Evolutionary conservation across 176 grass and related monocot genomes (phyloP), one percentile per base, ranked within the genome.

Genomic region (Tillandsia leiboldiana): DNA sequence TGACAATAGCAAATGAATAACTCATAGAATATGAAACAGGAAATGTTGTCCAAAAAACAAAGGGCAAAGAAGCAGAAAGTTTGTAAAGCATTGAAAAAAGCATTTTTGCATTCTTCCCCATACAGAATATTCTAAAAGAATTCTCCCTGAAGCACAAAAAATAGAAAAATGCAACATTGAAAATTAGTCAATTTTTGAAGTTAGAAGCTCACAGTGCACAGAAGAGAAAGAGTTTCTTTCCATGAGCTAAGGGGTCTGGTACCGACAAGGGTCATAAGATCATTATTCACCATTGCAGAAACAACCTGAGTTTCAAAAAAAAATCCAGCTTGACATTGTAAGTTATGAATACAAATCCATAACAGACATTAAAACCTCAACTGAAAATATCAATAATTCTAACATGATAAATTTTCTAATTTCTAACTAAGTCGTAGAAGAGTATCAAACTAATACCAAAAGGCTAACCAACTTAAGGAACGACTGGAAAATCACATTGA

Each of bases 201-300:
- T 61, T 15, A 64, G 22, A 71, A 52, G 71, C 89, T 88, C 87
- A 99, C 94, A 14, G 94, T 99, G 82, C 94, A 99, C 50, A 99
- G 84, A 75, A 99, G 80, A 73, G 94, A 89, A 70, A 99, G 84
- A 73, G 94, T 99, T 86, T 99, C 94, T 75, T 86, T 99, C 94
- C 94, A 99, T 51, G 87, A 80, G 79, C 87, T 86, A 68, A 99
- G 84, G 20, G 94, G 94, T 82, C 94, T 92, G 14, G 89, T 99
- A 81, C 79, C 90, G 50, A 99, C 90, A 59, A 99, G 81, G 62
- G 75, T 73, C 74, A 85, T 86, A 48, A 99, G 88, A 85, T 99
- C 89, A 73, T 99, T 99, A 69, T 73, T 85, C 66, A 89, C 94
- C 89, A 93, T 88, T 56, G 94, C 89, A 79, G 87, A 90, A 85